Evolutionary conservation across 352 stramenopile genomes (phyloP).

Genomic region (Achlya hypogyna): DNA sequence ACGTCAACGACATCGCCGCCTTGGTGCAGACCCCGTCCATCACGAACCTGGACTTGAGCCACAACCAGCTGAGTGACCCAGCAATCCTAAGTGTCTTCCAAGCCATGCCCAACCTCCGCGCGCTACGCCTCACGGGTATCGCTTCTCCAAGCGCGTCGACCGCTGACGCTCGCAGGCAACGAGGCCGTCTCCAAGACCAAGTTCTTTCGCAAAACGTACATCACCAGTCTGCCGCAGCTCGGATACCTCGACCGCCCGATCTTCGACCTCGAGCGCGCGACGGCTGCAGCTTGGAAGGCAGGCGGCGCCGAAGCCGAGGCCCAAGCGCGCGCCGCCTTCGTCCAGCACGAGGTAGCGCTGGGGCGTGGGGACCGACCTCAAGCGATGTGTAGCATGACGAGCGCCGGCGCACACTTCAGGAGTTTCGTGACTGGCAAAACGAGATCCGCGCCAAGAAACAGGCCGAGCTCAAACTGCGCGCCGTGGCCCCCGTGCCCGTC

Average conservation of each 20-base stretch:
- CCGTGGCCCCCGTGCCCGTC: conserved; percentile 29
- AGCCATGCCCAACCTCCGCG: conserved; percentile 67
- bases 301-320: conserved; percentile 86
- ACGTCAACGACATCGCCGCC: conserved; percentile 55
- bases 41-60: conserved; percentile 87
- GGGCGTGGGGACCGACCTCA: not conserved
- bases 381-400: conserved; percentile 37
- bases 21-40: conserved; percentile 61
- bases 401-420: conserved; percentile 45
- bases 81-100: conserved; percentile 71
- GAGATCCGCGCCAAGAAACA: conserved; percentile 54
- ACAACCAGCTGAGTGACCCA: conserved; percentile 84
- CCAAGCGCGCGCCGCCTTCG: conserved; percentile 56
- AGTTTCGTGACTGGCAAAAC: conserved; percentile 73
- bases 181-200: conserved; percentile 83
- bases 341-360: conserved; percentile 43
- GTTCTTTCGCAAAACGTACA: conserved; percentile 90
- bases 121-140: conserved; percentile 45
- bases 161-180: conserved; percentile 79
- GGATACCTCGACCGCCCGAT: conserved; percentile 92
- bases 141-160: not conserved
- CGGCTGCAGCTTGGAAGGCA: conserved; percentile 74
- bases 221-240: conserved; percentile 75
- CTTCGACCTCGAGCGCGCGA: conserved; percentile 84
- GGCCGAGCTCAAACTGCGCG: conserved; percentile 34